These are phyloP conservation scores for Rutstroemia sp. DNA, from an alignment of 2,329 filamentous ascomycete genomes.

Conservation along the genomic window DNA sequence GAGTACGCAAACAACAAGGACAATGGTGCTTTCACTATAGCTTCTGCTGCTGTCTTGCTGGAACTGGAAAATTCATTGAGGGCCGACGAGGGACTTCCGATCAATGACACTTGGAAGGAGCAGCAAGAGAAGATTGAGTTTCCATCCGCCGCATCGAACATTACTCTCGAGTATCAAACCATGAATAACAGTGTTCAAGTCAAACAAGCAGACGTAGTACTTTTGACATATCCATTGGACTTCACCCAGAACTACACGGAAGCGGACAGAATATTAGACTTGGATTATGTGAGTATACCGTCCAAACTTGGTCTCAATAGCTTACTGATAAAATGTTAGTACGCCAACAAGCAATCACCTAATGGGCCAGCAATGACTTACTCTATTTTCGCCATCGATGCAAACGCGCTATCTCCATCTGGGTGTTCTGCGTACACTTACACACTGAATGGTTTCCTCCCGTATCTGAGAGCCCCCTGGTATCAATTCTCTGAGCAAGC, in stretches of 20 bases:
- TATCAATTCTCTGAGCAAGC: constrained; percentile 66
- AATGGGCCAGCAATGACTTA: constrained; percentile 70
- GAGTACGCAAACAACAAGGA: constrained; percentile 36
- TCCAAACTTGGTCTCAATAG: not conserved
- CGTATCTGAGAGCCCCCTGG: constrained; percentile 59
- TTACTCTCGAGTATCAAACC: constrained; percentile 55
- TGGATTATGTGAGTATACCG: constrained; percentile 50
- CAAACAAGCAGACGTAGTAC: constrained; percentile 64
- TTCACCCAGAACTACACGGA: constrained; percentile 48
- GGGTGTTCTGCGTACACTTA: constrained; percentile 65
- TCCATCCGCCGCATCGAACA: constrained; percentile 45
- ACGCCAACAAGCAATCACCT: constrained; percentile 59
- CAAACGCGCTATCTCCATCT: constrained; percentile 56
- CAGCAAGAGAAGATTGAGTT: constrained; percentile 49
- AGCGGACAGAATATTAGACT: constrained; percentile 40
- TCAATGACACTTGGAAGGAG: constrained; percentile 50
- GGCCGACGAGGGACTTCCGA: constrained; percentile 16
- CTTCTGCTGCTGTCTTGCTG: constrained; percentile 35
- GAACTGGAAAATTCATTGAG: constrained; percentile 36
- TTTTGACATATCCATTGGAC: constrained; percentile 57
- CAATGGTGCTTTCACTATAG: constrained; percentile 60
- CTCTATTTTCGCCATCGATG: constrained; percentile 59
- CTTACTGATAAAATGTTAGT: constrained; percentile 32
- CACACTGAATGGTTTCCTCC: constrained; percentile 52
- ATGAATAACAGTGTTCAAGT: constrained; percentile 62